Evolutionary conservation across 2,329 filamentous ascomycete species (phyloP), one percentile per base, ranked within the genome.

Genomic region (Xylaria sp.): DNA sequence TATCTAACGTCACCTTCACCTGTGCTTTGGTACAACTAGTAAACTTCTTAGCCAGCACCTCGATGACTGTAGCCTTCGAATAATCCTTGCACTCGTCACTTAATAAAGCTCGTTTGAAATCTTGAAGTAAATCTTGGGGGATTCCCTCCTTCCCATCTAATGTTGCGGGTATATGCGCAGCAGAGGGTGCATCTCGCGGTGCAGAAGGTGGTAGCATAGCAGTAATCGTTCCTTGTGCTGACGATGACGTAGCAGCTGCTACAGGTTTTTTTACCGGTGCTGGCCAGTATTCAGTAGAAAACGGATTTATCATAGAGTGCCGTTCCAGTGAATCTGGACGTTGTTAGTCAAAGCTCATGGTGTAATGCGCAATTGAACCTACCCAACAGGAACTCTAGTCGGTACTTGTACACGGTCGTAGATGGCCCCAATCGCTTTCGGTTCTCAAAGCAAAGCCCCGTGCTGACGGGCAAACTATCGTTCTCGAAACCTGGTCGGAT

Each of bases 401-500:
- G 89, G 80, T 91, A 93, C 8, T 86, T 83, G 67, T 88, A 81
- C 71, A 87, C 79, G 46, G 86, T 85, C 1, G 83, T 81, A 74
- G 79, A 85, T 72, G 80, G 84, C 76, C 78, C 85, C 72, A 81
- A 79, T 59, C 83, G 82, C 70, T 82, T 78, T 46, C 75, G 79
- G 76, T 91, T 86, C 76, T 97, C 93, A 88, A 94, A 99, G 78
- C 92, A 96, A 10, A 98, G 82, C 0, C 95, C 96, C 3, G 90
- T 93, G 77, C 87, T 92, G 51, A 92, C 84, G 0, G 94, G 93
- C 76, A 94, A 89, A 75, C 97, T 85, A 87, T 83, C 83, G 88
- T 86, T 79, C 84, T 72, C 81, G 83, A 78, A 80, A 82, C 68
- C 82, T 87, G 76, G 80, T 25, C 78, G 77, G 25, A 63, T 62